Evolutionary conservation across 192 early-diverging fungal species (phyloP), one percentile per base, ranked within the genome.

Genomic region (Backusella luteola): DNA sequence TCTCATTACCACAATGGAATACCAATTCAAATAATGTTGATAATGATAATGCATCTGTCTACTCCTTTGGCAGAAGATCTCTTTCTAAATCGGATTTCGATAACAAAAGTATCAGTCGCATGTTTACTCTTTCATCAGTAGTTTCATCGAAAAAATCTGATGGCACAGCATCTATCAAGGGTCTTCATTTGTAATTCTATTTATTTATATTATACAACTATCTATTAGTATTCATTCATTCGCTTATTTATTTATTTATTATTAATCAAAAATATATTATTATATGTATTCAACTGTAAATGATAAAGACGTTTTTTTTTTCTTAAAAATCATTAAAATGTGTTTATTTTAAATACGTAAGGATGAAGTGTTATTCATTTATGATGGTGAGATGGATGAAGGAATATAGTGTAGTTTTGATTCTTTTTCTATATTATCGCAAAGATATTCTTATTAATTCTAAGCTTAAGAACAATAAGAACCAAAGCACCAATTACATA

Each of bases 21-120:
- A 49, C 63, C 11, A 53, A 56, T n/a, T 52, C 34, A 26, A 38
- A 17, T 29, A 56, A 59, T 15, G 15, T 71, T 8, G 26, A 81
- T 34, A 75, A 74, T 41, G 76, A 81, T 53, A 66, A 63, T 41
- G 34, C 34, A 2, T 79, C 77, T 6, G 39, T 79, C 7, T 32
- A 46, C 17, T 71, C 70, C 4, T 71, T 71, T 71, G 29, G 70
- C 19, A 19, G 42, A 32, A 71, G 70, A 71, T 71, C 70, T 19
- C 1, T 29, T 15, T 29, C 21, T n/a, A 71, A 71, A 41, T 68
- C 14, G 19, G 67, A 68, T 68, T 11, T 17, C 5, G 67, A 68
- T n/a, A 36, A 36, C 17, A 35, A 26, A 17, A 68, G 35, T 68
- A 32, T 68, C 19, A 68, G 29, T 35, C 29, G 67, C 2, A 29